A percentile compares a stretch with the other conserved stretches of the same genome.
phyloP scores from a whole-genome alignment of 139 green algal species.

The Zygnema cylindricum region DNA sequence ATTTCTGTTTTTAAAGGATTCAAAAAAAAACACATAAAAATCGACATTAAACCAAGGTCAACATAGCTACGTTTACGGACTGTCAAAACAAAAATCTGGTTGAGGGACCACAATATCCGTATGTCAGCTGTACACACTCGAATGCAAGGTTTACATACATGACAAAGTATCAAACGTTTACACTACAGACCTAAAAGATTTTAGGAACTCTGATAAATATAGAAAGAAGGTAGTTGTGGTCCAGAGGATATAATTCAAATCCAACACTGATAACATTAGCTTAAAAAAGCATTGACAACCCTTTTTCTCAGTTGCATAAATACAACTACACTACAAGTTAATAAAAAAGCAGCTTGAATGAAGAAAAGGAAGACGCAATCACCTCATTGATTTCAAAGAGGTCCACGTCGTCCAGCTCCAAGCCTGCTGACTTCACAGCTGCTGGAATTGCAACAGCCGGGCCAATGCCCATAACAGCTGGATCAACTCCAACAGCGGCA shows the following conservation, averaged over 20 bases:
- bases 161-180: neutral
- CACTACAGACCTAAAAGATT: no score
- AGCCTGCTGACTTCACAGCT: constrained; percentile 73
- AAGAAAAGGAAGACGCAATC: neutral
- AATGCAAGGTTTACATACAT: no score
- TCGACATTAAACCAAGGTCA: no score
- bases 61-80: no score
- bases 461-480: constrained; percentile 95
- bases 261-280: neutral
- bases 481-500: constrained; percentile 90
- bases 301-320: neutral
- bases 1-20: no score
- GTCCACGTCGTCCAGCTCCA: constrained; percentile 91
- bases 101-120: no score
- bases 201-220: no score
- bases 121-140: no score
- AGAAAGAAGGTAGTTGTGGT: no score
- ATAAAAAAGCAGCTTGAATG: neutral
- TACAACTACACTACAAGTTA: neutral
- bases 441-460: constrained; percentile 94
- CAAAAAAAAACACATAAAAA: no score
- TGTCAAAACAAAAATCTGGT: no score
- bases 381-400: constrained; percentile 99
- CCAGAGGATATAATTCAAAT: no score
- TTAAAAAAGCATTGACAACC: neutral